phyloP scores from a whole-genome alignment of 2,329 filamentous ascomycete genomes.

The Diplodia sapinea region DNA sequence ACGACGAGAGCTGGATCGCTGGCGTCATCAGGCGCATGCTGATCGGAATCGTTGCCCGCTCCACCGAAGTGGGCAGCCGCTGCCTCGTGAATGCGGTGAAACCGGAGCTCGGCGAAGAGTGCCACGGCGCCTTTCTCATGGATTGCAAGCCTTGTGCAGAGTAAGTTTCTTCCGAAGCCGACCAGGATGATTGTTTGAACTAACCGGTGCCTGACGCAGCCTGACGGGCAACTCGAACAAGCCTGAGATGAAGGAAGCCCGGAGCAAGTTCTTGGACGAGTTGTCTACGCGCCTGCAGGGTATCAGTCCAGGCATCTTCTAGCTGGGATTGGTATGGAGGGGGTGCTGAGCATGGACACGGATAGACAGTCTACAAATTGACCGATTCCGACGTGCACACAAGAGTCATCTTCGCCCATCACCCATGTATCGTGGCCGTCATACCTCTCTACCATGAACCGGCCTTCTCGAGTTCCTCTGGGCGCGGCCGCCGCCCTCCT shows the following conservation, averaged over 20 bases:
- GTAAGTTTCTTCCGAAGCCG: not conserved
- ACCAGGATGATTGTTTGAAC: not conserved
- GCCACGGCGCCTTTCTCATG: not conserved
- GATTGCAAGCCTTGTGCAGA: not conserved
- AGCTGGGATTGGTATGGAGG: no score
- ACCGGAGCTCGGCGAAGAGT: not conserved
- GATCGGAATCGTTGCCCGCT: not conserved
- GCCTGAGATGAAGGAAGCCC: not conserved
- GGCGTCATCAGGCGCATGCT: not conserved
- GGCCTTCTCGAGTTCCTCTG: no score
- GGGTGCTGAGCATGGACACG: no score
- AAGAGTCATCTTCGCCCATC: no score
- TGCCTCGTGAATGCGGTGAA: not conserved
- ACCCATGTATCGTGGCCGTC: no score
- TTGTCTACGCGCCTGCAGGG: not conserved
- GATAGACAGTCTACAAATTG: no score
- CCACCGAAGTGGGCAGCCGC: not conserved
- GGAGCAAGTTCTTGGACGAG: not conserved
- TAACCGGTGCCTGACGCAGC: not conserved
- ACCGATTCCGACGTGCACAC: no score
- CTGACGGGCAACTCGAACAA: not conserved
- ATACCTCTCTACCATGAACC: no score
- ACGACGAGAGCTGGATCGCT: constrained; percentile 31
- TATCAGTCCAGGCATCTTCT: not conserved
- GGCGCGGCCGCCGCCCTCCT: no score